Evolutionary conservation across 805 yeast species (phyloP), one percentile per base, ranked within the genome.

Genomic region (Ogataea nitratoaversa): DNA sequence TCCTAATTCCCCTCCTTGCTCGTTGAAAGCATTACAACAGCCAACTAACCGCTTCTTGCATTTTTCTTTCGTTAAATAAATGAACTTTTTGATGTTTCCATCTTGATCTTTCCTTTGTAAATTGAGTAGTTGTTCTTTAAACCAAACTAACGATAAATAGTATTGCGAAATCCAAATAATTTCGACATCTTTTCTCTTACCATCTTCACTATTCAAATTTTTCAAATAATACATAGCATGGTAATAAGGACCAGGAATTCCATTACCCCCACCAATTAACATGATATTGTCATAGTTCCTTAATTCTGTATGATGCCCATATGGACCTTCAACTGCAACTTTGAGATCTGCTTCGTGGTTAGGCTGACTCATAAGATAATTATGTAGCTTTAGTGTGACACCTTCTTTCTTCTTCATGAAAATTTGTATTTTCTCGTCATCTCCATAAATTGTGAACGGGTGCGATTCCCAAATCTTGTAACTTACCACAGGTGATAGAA

Each of bases 391-490:
- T 37, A 56, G 54, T 3, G 82, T 73, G 54, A 74, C 59, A 7
- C 84, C 84, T 3, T 65, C 66, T 45, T 78, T 72, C 3, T 66
- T 68, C 52, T 72, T 74, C 37, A 74, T 56, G 48, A 66, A 64
- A 30, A 79, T 66, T 33, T 67, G 67, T 36, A 71, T 44, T 13
- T 47, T 42, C 5, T 41, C 32, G 2, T 38, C 50, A 25, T 42
- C 39, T 4, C 46, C 28, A 31, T 67, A 27, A 56, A 60, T 43
- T 57, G 84, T 76, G 53, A 80, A 79, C 1, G 86, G 86, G 52
- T 80, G 85, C 2, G 82, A 76, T 47, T 79, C 83, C 77, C 82
- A 75, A 44, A 78, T 65, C 38, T 71, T 62, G 42, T 61, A 48
- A 30, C 69, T 66, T 18, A 49, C 43, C 2, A 25, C 20, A 1